phyloP scores from a whole-genome alignment of 129 eudicot species.

The Solidago caesia region DNA sequence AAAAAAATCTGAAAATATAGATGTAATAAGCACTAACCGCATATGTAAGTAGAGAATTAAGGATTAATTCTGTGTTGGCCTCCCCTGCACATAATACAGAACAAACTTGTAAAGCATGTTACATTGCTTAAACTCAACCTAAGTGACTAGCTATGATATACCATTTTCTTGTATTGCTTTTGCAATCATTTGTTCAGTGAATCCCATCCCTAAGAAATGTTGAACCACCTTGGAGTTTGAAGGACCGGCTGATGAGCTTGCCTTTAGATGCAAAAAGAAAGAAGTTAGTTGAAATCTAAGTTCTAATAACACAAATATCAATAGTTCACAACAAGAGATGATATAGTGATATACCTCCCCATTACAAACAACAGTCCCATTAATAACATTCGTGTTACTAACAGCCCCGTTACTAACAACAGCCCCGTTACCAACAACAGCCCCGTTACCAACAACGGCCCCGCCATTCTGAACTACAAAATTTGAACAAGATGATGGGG shows the following conservation, averaged over 20 bases:
- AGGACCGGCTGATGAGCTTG: conserved; percentile 37
- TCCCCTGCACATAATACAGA: conserved; percentile 53
- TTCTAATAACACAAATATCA: neutral
- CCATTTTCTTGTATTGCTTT: conserved; percentile 70
- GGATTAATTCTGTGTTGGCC: conserved; percentile 47
- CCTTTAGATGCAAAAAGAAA: conserved; percentile 41
- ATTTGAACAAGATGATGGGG: conserved; percentile 40
- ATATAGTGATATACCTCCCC: conserved; percentile 42
- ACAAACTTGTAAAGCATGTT: conserved; percentile 13
- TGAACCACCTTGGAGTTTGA: conserved; percentile 44
- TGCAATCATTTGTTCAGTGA: conserved; percentile 47
- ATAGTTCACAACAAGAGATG: too few relatives aligned
- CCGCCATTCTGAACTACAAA: conserved; percentile 30
- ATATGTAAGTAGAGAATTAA: conserved; percentile 57
- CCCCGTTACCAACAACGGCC: conserved; percentile 34
- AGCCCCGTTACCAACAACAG: conserved; percentile 4
- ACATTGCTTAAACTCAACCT: neutral
- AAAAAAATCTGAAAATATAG: neutral
- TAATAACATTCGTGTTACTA: too few relatives aligned
- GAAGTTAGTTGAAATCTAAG: conserved; percentile 13
- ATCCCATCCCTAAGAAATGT: conserved; percentile 59
- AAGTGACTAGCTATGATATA: conserved; percentile 28
- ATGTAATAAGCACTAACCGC: conserved; percentile 45
- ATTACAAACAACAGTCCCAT: too few relatives aligned
- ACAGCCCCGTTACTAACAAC: too few relatives aligned